Evolutionary conservation across 1,284 basidiomycete species (phyloP), one percentile per base, ranked within the genome.

Genomic region (Apiotrichum mycotoxinovorans): DNA sequence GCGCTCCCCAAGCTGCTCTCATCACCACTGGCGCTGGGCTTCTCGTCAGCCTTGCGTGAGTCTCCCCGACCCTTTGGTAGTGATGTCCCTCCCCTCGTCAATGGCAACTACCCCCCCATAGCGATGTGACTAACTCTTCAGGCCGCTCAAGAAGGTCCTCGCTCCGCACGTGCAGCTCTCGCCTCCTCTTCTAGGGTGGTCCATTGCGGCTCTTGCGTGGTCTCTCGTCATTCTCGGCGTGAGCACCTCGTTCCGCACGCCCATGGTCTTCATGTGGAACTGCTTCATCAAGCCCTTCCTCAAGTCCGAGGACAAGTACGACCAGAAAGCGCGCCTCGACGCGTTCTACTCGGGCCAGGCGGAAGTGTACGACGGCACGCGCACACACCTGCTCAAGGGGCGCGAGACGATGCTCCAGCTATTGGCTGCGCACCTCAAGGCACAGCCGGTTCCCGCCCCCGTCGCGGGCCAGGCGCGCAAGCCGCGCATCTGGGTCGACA

Each of bases 401-500:
- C 78, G 87, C 25, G 82, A 84, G 62, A 87, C 85, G 2, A 86
- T 89, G 84, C 78, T 87, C 27, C 81, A 80, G 64, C 80, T 91
- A 14, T 83, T 84, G 20, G 86, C 87, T 0, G 83, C 83, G 26
- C 87, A 90, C 69, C 78, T 90, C 18, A 81, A 80, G 35, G 77
- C 81, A 2, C 78, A 79, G 62, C 73, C 78, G 34, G 60, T 61
- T 3, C 57, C 63, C 17, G 43, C 35, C 22, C 26, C 33, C 5
- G 18, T 37, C 35, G 35, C 35, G 26, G 53, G 57, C 4, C 54
- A 54, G 17, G 38, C 49, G n/a, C n/a, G 35, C 27, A 69, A 77
- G 61, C 70, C 67, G 27, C 68, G 64, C 46, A 81, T 91, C 33
- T 91, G 89, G 89, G 81, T 90, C 33, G 89, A 90, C 72, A 85